Evolutionary conservation across 1,139 yeast species (phyloP).

Genomic region (Candida glucosophila): DNA sequence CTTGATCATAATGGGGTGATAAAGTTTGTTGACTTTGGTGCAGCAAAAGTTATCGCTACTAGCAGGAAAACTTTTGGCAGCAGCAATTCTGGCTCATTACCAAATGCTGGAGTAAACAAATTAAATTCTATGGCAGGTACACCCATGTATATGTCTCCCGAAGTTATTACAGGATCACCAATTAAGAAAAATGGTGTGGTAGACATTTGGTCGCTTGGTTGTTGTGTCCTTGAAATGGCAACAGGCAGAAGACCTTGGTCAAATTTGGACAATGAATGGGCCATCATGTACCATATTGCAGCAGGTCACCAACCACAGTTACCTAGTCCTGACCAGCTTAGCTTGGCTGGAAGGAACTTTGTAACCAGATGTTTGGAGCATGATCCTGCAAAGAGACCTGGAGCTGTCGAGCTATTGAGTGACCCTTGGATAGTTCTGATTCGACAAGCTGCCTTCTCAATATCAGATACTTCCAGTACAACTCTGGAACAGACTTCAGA

Average conservation of each 20-base stretch:
- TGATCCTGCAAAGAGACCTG: constrained; percentile 71
- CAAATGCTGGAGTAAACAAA: constrained; percentile 13
- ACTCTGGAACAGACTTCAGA: constrained; percentile 23
- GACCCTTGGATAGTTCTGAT: constrained; percentile 89
- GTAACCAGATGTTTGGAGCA: constrained; percentile 71
- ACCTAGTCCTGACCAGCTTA: constrained; percentile 72
- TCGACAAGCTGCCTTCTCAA: constrained; percentile 60
- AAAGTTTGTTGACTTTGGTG: constrained; percentile 95
- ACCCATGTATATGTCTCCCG: constrained; percentile 99
- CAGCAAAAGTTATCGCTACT: constrained; percentile 88
- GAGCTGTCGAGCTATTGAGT: constrained; percentile 74
- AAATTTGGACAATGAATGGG: constrained; percentile 93
- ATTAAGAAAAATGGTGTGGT: constrained; percentile 59
- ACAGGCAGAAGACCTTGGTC: constrained; percentile 86
- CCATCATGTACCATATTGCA: constrained; percentile 96
- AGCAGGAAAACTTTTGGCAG: constrained; percentile 27
- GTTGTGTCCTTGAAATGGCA: constrained; percentile 76
- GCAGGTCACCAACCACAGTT: constrained; percentile 88
- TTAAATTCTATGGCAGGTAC: constrained; percentile 76
- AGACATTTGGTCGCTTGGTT: constrained; percentile 81
- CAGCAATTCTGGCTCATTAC: constrained; percentile 5
- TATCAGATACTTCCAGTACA: constrained; percentile 27
- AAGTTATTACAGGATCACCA: constrained; percentile 75
- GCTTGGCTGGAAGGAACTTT: constrained; percentile 64
- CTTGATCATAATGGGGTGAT: constrained; percentile 89